Evolutionary conservation across 164 flowering plant species (phyloP), one percentile per base, ranked within the genome.

Genomic region (Vitis rotundifolia): DNA sequence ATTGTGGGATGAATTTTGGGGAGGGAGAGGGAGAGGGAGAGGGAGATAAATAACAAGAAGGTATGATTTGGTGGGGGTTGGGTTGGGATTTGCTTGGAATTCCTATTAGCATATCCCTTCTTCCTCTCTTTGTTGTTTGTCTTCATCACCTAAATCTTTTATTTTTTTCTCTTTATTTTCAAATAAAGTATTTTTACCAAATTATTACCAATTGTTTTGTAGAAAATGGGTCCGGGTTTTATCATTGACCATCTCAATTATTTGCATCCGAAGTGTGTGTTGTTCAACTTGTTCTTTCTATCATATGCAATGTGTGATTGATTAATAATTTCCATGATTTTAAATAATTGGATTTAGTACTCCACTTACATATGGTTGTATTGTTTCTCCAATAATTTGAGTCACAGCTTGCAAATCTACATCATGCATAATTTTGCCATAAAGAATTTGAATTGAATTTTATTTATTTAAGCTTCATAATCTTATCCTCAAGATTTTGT

Each of bases 31-130:
- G 14, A 26, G 44, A 47, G 12, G 56, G 22, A 49, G 12, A 49
- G 49, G 44, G 14, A 26, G 59, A 26, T n/a, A 49, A 54, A n/a
- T 9, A 50, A 37, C 59, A 64, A 18, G 18, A 22, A 73, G 59
- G 66, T 67, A 29, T 47, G 77, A n/a, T 60, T 52, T 63, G 55
- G 69, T 55, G 67, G 51, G 67, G 73, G 49, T 9, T 5, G 49
- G 60, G 56, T 5, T 50, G 63, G 61, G 68, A 67, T 77, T 69
- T 77, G 59, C 60, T 48, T 9, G 57, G 58, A 1, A 68, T 51
- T 67, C 64, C 53, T 22, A 54, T 51, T 22, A 66, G 47, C 70
- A 73, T 67, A 74, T 76, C 73, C 76, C 77, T 59, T 58, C 61
- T 75, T 76, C 75, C 66, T 59, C 75, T 75, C 75, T 54, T 37